These are phyloP conservation scores for Lizonia empirigonia DNA, from an alignment of 2,329 filamentous ascomycete species.

Conservation along the genomic window DNA sequence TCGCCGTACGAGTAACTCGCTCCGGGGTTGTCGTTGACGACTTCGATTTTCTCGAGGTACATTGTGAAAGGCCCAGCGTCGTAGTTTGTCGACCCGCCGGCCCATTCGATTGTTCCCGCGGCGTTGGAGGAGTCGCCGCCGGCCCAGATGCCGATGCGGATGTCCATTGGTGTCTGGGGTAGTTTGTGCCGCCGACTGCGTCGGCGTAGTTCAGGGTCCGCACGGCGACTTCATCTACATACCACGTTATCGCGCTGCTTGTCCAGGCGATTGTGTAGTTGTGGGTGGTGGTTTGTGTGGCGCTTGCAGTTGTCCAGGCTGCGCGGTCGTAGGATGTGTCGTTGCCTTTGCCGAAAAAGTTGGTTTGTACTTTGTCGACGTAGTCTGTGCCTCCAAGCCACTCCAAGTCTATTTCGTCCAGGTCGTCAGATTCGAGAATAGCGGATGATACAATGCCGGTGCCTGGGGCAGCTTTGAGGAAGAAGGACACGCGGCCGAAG, in stretches of 20 bases:
- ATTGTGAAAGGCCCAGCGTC: constrained; percentile 54
- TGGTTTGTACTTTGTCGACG: constrained; percentile 65
- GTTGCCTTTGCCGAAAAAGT: constrained; percentile 65
- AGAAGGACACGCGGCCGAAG: constrained; percentile 76
- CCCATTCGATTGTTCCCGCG: constrained; percentile 68
- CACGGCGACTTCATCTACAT: constrained; percentile 68
- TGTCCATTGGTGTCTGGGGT: constrained; percentile 74
- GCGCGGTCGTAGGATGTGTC: constrained; percentile 71
- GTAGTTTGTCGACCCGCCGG: constrained; percentile 61
- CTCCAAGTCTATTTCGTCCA: constrained; percentile 87
- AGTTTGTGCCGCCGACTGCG: constrained; percentile 61
- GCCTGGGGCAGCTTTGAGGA: constrained; percentile 74
- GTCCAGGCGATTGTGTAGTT: constrained; percentile 75
- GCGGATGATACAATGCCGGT: constrained; percentile 77
- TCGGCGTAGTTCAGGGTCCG: constrained; percentile 61
- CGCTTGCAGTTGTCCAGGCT: constrained; percentile 59
- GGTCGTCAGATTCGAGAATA: constrained; percentile 78
- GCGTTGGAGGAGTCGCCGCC: constrained; percentile 51
- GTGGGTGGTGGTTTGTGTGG: constrained; percentile 62
- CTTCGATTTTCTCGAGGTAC: constrained; percentile 54
- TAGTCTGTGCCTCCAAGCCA: constrained; percentile 67
- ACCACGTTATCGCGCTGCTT: constrained; percentile 65
- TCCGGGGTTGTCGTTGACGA: constrained; percentile 57
- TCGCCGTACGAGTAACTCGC: constrained; percentile 56
- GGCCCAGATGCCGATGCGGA: constrained; percentile 51